Evolutionary conservation across 768 basidiomycete genomes (phyloP).

Genomic region (Coprinopsis sp.): DNA sequence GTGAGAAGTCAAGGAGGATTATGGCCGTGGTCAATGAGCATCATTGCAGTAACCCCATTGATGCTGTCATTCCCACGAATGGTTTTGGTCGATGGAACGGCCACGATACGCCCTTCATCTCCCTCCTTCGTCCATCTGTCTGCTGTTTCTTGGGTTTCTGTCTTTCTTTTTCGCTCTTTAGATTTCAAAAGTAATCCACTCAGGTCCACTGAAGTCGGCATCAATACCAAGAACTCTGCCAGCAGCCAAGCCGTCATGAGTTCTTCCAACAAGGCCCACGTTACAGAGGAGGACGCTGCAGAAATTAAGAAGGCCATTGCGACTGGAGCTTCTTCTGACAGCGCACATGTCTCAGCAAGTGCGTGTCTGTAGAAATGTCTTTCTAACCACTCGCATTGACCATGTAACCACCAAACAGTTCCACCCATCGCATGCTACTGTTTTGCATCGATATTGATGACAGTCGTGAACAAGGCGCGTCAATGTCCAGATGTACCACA

Average conservation of each 20-base stretch:
- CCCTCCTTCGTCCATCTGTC: not conserved
- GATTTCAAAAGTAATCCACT: not conserved
- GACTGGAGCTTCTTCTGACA: constrained; percentile 25
- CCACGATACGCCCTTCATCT: not conserved
- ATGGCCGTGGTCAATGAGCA: no score
- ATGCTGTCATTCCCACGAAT: not conserved
- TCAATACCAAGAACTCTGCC: not conserved
- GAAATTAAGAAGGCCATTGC: constrained; percentile 46
- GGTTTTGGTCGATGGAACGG: not conserved
- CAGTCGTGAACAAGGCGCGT: constrained; percentile 88
- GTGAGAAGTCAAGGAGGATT: constrained; percentile 9
- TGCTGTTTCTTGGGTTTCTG: not conserved
- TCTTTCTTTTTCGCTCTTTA: not conserved
- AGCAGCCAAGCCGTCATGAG: constrained; percentile 10
- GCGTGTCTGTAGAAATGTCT: constrained; percentile 8
- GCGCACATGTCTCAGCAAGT: constrained; percentile 24
- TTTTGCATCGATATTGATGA: constrained; percentile 92
- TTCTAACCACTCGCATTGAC: not conserved
- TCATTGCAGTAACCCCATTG: no score
- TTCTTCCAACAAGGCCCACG: constrained; percentile 11
- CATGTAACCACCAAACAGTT: constrained; percentile 37
- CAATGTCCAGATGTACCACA: not conserved
- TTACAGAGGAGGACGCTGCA: constrained; percentile 32
- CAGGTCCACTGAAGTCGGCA: not conserved
- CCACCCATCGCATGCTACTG: constrained; percentile 88